Base-by-base conservation (phyloP, 305 asterid genomes). In the Fraxinus angustifolia region DNA sequence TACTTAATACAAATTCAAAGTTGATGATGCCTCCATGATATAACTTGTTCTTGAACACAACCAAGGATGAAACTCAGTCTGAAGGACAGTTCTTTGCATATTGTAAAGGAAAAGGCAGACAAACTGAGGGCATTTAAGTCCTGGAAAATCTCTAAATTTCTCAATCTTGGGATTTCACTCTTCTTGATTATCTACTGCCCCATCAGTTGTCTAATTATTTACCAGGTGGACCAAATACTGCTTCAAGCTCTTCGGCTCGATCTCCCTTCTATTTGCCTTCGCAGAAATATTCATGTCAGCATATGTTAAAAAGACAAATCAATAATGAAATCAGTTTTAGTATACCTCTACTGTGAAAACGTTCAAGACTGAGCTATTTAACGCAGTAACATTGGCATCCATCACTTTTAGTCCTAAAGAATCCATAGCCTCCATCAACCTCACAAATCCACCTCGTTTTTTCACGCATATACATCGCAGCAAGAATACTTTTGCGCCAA, bases 301-400 rank as follows among this genome's bases (percentile, higher is more conserved):
- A 30, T 50, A 30, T 76, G 12, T 30, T 67, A 14, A 16, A 56
- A 19, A 50, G 30, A 75, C 34, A 10, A 19, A 17, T 14, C 78
- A 40, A 26, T 42, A 42, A 11, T 21, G 21, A 40, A 21, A 75
- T 6, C 17, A 67, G 65, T 21, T 31, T 72, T 78, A 26, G 68
- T 45, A 60, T 85, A 95, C 99, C 97, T 92, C 88, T 34, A 86
- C 96, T 79, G 50, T 89, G 79, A 92, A 81, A 85, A 86, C 75
- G 87, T 87, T 90, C 84, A 87, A 73, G 28, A 88, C 90, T 6
- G 82, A 80, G 81, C 89, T 92, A 83, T 91, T 84, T 56, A 82
- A 75, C 1, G 93, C 87, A 34, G 94, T 89, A 79, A 88, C 88
- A 82, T 89, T 93, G 34, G 82, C 96, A 87, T 95, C 96, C 2